Evolutionary conservation across 306 rosid species (phyloP), one percentile per base, ranked within the genome.

Genomic region (Corylus heterophylla): DNA sequence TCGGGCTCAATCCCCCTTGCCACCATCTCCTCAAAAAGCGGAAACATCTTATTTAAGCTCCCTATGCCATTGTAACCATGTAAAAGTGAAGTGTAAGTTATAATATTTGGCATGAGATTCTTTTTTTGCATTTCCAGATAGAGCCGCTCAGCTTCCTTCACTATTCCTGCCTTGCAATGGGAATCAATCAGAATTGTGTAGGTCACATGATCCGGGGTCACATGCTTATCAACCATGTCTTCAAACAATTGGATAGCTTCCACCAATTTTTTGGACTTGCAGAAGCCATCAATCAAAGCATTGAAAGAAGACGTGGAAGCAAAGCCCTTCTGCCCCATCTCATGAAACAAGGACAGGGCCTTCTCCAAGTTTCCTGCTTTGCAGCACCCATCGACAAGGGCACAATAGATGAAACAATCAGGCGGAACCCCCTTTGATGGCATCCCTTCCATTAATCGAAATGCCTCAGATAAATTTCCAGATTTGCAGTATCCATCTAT

Each of bases 371-470:
- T 78, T 79, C 82, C 84, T 11, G 74, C 74, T 76, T 78, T 85
- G 84, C 89, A 83, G 74, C 84, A 88, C 31, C 86, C 89, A 62
- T 77, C 76, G 29, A 88, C 73, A 61, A 88, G 88, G 79, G 79
- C 76, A 74, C 74, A 63, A 71, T 86, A 86, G 44, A 83, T 54
- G 70, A 74, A 79, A 44, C 50, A 25, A 59, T 88, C 85, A 1
- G 85, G 77, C 8, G 78, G 67, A 58, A 83, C 74, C 29, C 89
- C 89, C 69, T 27, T 80, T n/a, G 39, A 52, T 76, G 52, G 69
- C 91, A 88, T 88, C 79, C 73, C 86, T 67, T 83, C 77, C 3
- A 85, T 68, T 58, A 84, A 74, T 31, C 48, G 71, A 73, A 88
- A 83, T 3, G 89, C 89, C 79, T 78, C 87, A 1, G 54, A 59